Base-by-base conservation (phyloP, 495 filamentous ascomycete genomes). In the Trichoderma orchidacearum region DNA sequence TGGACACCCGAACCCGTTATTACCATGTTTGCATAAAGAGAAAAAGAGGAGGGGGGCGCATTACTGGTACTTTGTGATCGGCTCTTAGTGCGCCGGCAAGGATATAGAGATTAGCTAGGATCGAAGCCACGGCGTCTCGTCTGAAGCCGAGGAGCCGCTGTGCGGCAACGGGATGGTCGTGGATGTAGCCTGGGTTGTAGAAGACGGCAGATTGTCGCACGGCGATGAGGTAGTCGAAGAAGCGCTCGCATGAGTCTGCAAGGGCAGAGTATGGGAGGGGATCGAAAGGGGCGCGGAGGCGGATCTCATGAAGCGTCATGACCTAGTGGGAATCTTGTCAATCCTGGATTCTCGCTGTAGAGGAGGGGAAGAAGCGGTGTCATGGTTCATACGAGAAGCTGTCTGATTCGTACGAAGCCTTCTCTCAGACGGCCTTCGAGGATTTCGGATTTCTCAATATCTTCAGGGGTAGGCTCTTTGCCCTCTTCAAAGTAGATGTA, bases 211-310 rank as follows among this genome's bases (percentile, higher is more conserved):
- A 75, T 57, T 82, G 77, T 7, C 79, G 78, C 7, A 81, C 73
- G 50, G 77, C 70, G 45, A 82, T 72, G 31, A 82, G 70, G 54
- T 80, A 77, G 59, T 81, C 78, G 55, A 82, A 79, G 66, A 82
- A 78, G 7, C 68, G 66, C 59, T 82, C 79, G 53, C 74, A 78
- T 18, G 72, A 65, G 55, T 74, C 69, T 30, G 82, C 78, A 12
- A 81, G 72, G 11, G 68, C 76, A n/a, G 68, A 72, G 63, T 80
- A 82, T 0, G 79, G 79, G 5, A 75, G 65, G 5, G 76, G 72
- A 58, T 82, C 67, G 57, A 82, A 82, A 1, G 78, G 78, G 18
- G 72, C 79, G 48, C 79, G 72, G 36, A 81, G 70, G 11, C 79
- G 74, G 56, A 82, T 76, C 57, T 82, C 79, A 57, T 82, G 79